A percentile compares a stretch with the other conserved stretches of the same genome.
Conservation (phyloP, 2,329 filamentous ascomycete genomes). For the Aspergillus sp. region DNA sequence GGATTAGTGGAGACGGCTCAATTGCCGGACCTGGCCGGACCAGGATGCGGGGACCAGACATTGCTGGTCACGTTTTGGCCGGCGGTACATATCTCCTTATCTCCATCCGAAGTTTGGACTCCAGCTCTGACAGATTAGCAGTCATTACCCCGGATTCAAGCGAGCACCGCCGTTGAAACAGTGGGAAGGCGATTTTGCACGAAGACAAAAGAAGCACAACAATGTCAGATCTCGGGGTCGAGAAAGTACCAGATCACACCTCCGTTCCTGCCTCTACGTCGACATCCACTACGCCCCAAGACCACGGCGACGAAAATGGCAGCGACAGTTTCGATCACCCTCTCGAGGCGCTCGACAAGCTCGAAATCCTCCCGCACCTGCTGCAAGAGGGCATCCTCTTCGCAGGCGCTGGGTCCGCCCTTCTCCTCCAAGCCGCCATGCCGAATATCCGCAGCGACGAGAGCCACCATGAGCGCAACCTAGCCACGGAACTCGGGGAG, state of each 20-base stretch:
- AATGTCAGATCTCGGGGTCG: background rate
- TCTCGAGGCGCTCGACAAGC: conserved; percentile 23
- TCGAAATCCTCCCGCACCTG: conserved; percentile 29
- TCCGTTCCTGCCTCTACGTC: background rate
- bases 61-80: no score
- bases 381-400: conserved; percentile 30
- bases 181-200: no score
- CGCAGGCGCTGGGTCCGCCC: conserved; percentile 25
- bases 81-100: no score
- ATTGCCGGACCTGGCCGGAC: background rate
- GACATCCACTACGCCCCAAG: background rate
- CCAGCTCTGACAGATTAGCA: no score
- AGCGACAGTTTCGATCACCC: conserved; percentile 2
- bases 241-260: background rate
- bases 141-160: no score
- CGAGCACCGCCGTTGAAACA: no score
- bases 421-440: conserved; percentile 28
- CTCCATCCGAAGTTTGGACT: no score
- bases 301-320: background rate
- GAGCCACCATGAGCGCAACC: conserved; percentile 8
- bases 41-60: background rate
- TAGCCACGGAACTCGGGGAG: conserved; percentile 23
- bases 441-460: conserved; percentile 17
- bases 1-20: no score
- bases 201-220: no score